Evolutionary conservation across 1,284 basidiomycete species (phyloP), one percentile per base, ranked within the genome.

Genomic region (Singerocomus inundabilis): DNA sequence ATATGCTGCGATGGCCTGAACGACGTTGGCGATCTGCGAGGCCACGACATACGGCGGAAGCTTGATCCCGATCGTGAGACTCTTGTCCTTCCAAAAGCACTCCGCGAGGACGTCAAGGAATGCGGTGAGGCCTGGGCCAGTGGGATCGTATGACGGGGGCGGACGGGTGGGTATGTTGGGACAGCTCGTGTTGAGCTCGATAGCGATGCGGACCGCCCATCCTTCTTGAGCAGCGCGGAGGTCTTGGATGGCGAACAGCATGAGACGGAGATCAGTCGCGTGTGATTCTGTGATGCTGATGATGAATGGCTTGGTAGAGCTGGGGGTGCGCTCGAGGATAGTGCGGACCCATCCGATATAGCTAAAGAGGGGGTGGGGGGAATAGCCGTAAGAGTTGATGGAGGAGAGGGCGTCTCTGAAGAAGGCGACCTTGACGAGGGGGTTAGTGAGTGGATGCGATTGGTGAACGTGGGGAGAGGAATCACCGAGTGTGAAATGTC

Each of bases 161-260:
- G 86, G 78, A 1, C 75, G 66, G 33, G 72, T 70, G 32, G 47
- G 52, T 55, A 92, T 86, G 63, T 92, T 92, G 7, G 89, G 89
- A 57, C 90, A 92, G 31, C 82, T 85, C 0, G 85, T 82, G 64
- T 92, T 92, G 59, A 91, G 73, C 66, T 92, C 90, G 57, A 91
- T 70, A 10, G 77, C 88, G 49, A 88, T 71, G 33, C 71, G 70
- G 18, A 75, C 65, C 10, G 59, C 60, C 41, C 61, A 52, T 51
- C 46, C 44, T 49, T 51, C 16, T 46, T 44, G 30, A 44, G 73
- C 73, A 2, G 57, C 48, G n/a, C 85, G 80, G 11, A 89, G 71
- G 5, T 48, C 60, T 59, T 84, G 84, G 58, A 92, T 77, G 18
- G 72, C 59, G 32, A 67, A 62, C 34, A 91, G 64, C 80, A 89